Evolutionary conservation across 768 basidiomycete genomes (phyloP).

Genomic region (Sarcomyxa edulis): DNA sequence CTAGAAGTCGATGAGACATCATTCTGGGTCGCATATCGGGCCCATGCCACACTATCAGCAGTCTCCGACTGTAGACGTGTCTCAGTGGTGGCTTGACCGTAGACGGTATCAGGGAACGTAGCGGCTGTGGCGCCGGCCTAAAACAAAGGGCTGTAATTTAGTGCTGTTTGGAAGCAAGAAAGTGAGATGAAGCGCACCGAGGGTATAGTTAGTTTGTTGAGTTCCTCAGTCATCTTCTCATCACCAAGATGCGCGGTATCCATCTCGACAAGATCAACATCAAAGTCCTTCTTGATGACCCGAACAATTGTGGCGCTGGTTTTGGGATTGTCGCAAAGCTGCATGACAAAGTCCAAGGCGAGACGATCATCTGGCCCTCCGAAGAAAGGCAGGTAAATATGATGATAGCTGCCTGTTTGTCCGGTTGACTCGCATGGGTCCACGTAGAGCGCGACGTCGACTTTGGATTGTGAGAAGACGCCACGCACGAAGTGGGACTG

Average conservation of each 20-base stretch:
- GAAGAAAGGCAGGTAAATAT: constrained; percentile 86
- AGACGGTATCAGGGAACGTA: constrained; percentile 64
- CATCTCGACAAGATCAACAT: constrained; percentile 16
- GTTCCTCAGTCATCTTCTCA: constrained; percentile 21
- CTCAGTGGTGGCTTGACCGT: constrained; percentile 59
- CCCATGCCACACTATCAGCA: constrained; percentile 79
- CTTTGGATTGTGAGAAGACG: constrained; percentile 65
- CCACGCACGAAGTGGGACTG: constrained; percentile 84
- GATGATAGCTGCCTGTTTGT: constrained; percentile 34
- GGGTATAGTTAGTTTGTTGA: constrained; percentile 37
- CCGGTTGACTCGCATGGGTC: constrained; percentile 47
- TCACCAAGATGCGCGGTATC: constrained; percentile 19
- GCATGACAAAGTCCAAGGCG: constrained; percentile 78
- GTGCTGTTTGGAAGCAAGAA: not conserved
- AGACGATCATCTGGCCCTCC: constrained; percentile 93
- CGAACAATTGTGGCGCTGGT: constrained; percentile 74
- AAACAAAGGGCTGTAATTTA: not conserved
- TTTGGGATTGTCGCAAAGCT: constrained; percentile 66
- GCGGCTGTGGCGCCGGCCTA: constrained; percentile 27
- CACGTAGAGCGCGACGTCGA: constrained; percentile 81
- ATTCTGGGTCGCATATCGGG: constrained; percentile 39
- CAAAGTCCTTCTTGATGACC: constrained; percentile 45
- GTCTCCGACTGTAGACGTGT: constrained; percentile 73
- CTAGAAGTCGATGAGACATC: constrained; percentile 13
- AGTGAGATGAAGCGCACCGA: constrained; percentile 36